Percentiles rank a stretch among this genome's conserved stretches.
Conservation (phyloP, 164 flowering plant species). For the Chimonanthus salicifolius region DNA sequence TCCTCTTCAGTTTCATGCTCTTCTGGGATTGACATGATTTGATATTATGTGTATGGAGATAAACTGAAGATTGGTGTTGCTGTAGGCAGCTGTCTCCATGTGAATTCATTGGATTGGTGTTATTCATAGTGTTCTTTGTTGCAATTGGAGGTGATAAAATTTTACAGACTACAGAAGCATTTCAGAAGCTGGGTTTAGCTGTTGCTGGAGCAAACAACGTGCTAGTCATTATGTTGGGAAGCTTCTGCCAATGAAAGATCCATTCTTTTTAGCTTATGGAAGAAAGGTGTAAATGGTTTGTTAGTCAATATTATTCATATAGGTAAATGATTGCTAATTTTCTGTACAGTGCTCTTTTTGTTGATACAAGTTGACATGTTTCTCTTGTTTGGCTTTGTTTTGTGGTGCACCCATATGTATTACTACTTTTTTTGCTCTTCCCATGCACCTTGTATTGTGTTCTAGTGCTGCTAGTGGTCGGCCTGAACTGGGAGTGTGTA, state of each 20-base stretch:
- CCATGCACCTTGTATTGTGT: too few relatives aligned
- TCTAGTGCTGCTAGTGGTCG: too few relatives aligned
- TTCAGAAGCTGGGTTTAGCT: background rate
- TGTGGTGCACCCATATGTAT: too few relatives aligned
- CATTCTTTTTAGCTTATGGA: slow-evolving; percentile 8
- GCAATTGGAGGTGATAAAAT: background rate
- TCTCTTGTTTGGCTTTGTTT: too few relatives aligned
- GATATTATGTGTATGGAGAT: background rate
- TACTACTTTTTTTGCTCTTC: too few relatives aligned
- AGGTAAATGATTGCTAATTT: background rate
- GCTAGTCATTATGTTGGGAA: background rate
- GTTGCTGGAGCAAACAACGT: background rate
- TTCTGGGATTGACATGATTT: background rate
- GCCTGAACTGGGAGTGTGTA: too few relatives aligned
- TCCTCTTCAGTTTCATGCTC: background rate
- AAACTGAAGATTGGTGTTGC: background rate
- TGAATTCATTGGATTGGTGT: background rate
- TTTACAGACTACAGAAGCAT: too few relatives aligned
- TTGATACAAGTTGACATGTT: background rate
- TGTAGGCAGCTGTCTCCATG: background rate
- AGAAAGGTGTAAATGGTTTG: slow-evolving; percentile 10
- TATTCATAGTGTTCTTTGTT: slow-evolving; percentile 1
- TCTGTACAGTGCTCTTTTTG: background rate
- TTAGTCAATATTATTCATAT: background rate
- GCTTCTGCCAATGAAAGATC: background rate